These are phyloP conservation scores for Leptodontidium sp. DNA, from an alignment of 2,329 filamentous ascomycete species.

Conservation along the genomic window DNA sequence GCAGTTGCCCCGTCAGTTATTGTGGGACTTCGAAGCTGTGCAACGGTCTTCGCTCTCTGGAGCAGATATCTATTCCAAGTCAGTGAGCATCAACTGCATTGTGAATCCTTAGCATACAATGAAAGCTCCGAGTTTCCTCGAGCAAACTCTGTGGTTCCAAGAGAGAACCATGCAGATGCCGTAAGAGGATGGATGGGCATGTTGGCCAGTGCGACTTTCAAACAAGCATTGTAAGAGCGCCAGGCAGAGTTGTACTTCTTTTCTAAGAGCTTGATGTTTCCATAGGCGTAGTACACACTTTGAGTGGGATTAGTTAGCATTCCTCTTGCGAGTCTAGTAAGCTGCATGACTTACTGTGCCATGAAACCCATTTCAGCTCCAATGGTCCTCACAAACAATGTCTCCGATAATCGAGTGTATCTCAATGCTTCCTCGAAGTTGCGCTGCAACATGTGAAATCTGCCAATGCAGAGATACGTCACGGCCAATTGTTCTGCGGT, in stretches of 20 bases:
- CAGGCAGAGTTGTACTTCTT: slow-evolving; percentile 13
- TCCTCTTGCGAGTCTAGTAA: neutral
- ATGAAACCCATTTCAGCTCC: slow-evolving; percentile 33
- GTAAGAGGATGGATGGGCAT: slow-evolving; percentile 34
- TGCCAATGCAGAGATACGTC: slow-evolving; percentile 32
- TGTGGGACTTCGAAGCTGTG: neutral
- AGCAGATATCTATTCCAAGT: neutral
- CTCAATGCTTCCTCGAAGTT: slow-evolving; percentile 27
- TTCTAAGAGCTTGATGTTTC: slow-evolving; percentile 34
- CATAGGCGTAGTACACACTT: slow-evolving; percentile 35
- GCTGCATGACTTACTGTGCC: slow-evolving; percentile 22
- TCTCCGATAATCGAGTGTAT: slow-evolving; percentile 26
- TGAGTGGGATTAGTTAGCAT: neutral
- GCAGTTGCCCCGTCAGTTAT: neutral
- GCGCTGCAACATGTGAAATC: slow-evolving; percentile 24
- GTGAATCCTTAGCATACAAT: neutral
- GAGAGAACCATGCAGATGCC: slow-evolving; percentile 32
- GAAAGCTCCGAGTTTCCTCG: slow-evolving; percentile 18
- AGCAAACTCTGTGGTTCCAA: slow-evolving; percentile 29
- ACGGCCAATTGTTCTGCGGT: slow-evolving; percentile 30
- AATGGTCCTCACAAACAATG: slow-evolving; percentile 29
- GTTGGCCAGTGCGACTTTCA: slow-evolving; percentile 27
- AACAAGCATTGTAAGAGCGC: slow-evolving; percentile 24
- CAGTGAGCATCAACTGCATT: neutral
- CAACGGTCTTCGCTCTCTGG: neutral